A percentile compares a stretch with the other conserved stretches of the same genome.
phyloP scores from a whole-genome alignment of 2,329 filamentous ascomycete genomes.

The Sordariomycetes sp. region DNA sequence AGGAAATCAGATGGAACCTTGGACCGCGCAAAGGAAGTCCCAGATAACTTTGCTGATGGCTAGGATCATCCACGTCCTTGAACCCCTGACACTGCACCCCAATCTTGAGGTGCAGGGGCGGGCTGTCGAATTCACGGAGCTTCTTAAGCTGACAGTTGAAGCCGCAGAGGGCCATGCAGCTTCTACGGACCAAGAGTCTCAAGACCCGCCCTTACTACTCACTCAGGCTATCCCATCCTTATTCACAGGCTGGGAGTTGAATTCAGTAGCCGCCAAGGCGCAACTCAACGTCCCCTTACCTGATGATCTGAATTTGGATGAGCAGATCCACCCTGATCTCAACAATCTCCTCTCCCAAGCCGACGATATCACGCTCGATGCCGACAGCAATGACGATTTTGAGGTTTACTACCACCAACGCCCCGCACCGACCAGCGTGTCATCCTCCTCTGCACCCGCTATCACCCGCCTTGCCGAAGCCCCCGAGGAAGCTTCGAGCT shows the following conservation, averaged over 20 bases:
- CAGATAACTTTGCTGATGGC: constrained; percentile 70
- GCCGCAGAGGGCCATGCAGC: constrained; percentile 60
- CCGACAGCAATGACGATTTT: constrained; percentile 56
- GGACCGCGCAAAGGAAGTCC: constrained; percentile 66
- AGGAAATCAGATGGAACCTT: constrained; percentile 53
- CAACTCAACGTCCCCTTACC: constrained; percentile 81
- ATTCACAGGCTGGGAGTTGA: constrained; percentile 79
- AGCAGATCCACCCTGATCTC: constrained; percentile 71
- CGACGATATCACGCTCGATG: constrained; percentile 36
- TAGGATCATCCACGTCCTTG: constrained; percentile 72
- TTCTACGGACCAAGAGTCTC: constrained; percentile 37
- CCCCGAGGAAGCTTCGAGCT: constrained; percentile 37
- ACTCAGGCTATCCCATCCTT: constrained; percentile 85
- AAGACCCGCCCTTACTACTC: constrained; percentile 72
- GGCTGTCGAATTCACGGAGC: constrained; percentile 83
- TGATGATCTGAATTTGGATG: constrained; percentile 66
- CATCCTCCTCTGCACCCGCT: constrained; percentile 38
- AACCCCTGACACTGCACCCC: constrained; percentile 71
- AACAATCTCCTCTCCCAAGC: constrained; percentile 54
- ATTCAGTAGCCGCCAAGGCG: constrained; percentile 76
- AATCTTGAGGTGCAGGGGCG: constrained; percentile 92
- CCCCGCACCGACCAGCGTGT: constrained; percentile 39
- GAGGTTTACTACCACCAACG: constrained; percentile 55
- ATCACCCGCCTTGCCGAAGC: constrained; percentile 43
- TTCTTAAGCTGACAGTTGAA: constrained; percentile 80